These are phyloP conservation scores for Massarina eburnea DNA, from an alignment of 2,329 filamentous ascomycete genomes.

Conservation along the genomic window DNA sequence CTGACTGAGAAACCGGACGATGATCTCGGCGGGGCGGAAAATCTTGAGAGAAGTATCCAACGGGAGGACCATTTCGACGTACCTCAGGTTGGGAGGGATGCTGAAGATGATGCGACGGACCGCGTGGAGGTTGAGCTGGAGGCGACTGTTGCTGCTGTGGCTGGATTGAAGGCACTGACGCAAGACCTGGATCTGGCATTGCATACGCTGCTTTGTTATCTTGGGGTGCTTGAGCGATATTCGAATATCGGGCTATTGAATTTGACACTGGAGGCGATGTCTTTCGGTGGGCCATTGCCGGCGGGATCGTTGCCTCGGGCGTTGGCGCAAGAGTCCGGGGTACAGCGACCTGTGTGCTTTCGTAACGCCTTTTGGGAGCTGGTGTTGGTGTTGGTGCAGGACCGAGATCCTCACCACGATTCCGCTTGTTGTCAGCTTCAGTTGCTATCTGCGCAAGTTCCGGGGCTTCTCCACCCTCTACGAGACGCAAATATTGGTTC, in stretches of 20 bases:
- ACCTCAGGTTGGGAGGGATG: constrained; percentile 31
- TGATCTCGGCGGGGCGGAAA: constrained; percentile 29
- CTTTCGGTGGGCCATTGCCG: constrained; percentile 34
- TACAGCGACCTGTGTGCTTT: constrained; percentile 41
- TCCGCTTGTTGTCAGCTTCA: constrained; percentile 45
- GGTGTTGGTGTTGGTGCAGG: constrained; percentile 53
- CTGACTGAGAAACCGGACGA: constrained; percentile 31
- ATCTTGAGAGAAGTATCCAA: constrained; percentile 42
- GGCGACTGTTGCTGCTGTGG: constrained; percentile 26
- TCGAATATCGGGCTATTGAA: constrained; percentile 31
- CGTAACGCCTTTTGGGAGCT: constrained; percentile 51
- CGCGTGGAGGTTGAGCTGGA: constrained; percentile 24
- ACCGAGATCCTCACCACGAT: constrained; percentile 50
- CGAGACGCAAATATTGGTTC: constrained; percentile 52
- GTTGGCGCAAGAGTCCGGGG: constrained; percentile 50
- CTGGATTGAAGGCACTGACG: constrained; percentile 26
- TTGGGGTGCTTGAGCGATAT: constrained; percentile 36
- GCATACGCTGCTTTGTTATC: constrained; percentile 29
- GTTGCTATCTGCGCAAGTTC: constrained; percentile 47
- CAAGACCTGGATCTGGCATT: constrained; percentile 29
- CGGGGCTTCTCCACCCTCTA: constrained; percentile 44
- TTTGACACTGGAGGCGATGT: constrained; percentile 39
- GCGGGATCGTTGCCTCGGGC: constrained; percentile 42
- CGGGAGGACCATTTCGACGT: constrained; percentile 32
- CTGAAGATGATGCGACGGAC: constrained; percentile 29